Conservation (phyloP, 2,329 filamentous ascomycete species). For the Dactylellina cionopaga region DNA sequence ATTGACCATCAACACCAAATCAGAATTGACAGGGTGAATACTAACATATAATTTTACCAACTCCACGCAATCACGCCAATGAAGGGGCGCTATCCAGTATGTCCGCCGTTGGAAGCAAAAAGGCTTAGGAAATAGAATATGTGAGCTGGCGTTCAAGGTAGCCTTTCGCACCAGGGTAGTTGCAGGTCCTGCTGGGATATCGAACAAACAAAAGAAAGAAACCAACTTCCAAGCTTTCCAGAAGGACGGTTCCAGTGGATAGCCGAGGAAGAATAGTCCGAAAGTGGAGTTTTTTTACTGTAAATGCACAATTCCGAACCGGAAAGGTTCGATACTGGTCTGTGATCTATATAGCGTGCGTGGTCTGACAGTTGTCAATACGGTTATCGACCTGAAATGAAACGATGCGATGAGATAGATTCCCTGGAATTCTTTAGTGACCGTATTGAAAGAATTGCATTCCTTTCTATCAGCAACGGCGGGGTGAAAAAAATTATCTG, state of each 20-base stretch:
- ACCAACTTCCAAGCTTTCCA: background rate
- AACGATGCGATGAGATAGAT: slow-evolving; percentile 9
- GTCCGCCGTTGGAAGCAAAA: slow-evolving; percentile 12
- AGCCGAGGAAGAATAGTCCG: background rate
- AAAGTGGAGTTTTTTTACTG: slow-evolving; percentile 18
- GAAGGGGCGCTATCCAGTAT: background rate
- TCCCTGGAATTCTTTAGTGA: slow-evolving; percentile 32
- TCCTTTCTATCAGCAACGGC: slow-evolving; percentile 33
- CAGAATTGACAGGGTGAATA: background rate
- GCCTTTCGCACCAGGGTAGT: slow-evolving; percentile 34
- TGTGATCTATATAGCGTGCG: slow-evolving; percentile 41
- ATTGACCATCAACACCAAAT: slow-evolving; percentile 8
- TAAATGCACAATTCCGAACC: slow-evolving; percentile 26
- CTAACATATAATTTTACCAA: slow-evolving; percentile 15
- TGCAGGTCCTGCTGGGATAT: slow-evolving; percentile 24
- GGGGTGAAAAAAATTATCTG: slow-evolving; percentile 11
- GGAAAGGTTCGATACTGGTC: background rate
- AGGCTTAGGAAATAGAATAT: slow-evolving; percentile 1
- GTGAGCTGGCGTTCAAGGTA: slow-evolving; percentile 47
- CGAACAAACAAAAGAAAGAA: slow-evolving; percentile 31
- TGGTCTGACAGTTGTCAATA: slow-evolving; percentile 37
- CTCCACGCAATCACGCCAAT: slow-evolving; percentile 1
- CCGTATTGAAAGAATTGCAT: slow-evolving; percentile 34
- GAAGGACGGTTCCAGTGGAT: background rate
- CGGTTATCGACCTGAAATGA: slow-evolving; percentile 32